Evolutionary conservation across 2,329 filamentous ascomycete species (phyloP).

Genomic region (Beauveria caledonica): DNA sequence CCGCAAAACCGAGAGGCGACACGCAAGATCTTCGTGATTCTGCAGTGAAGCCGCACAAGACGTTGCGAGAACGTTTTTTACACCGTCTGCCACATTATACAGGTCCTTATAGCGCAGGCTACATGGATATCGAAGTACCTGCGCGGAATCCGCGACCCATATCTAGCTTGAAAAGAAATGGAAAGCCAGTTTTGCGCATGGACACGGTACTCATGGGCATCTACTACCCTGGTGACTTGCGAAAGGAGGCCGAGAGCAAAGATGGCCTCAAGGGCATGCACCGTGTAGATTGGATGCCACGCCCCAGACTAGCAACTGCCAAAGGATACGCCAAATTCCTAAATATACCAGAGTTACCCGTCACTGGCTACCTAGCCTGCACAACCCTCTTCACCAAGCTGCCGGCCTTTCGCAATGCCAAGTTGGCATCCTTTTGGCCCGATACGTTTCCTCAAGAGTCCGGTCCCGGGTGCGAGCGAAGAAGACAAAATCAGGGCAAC

Average conservation of each 20-base stretch:
- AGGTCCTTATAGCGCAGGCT: conserved; percentile 60
- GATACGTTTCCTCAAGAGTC: background rate
- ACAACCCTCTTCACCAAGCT: conserved; percentile 58
- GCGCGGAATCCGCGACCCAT: conserved; percentile 32
- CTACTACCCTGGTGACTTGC: conserved; percentile 53
- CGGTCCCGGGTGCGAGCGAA: background rate
- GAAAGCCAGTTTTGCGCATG: conserved; percentile 31
- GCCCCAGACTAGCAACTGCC: conserved; percentile 46
- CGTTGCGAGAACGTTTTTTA: conserved; percentile 30
- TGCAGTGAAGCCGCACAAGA: conserved; percentile 21
- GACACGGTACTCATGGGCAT: conserved; percentile 55
- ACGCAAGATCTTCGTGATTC: conserved; percentile 12
- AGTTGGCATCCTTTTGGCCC: conserved; percentile 31
- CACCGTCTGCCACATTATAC: conserved; percentile 51
- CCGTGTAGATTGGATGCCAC: conserved; percentile 53
- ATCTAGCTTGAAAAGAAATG: conserved; percentile 32
- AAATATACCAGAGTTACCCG: conserved; percentile 38
- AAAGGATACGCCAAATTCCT: conserved; percentile 57
- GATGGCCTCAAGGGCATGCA: conserved; percentile 35
- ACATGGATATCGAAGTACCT: conserved; percentile 58
- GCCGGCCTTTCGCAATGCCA: conserved; percentile 54
- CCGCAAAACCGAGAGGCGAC: background rate
- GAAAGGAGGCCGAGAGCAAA: conserved; percentile 13
- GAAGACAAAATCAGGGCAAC: background rate
- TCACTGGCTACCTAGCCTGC: conserved; percentile 44